Percentiles rank a stretch among this genome's conserved stretches.
These are phyloP conservation scores for Oryza officinalis DNA, from an alignment of 176 grass and related monocot species.

Conservation along the genomic window DNA sequence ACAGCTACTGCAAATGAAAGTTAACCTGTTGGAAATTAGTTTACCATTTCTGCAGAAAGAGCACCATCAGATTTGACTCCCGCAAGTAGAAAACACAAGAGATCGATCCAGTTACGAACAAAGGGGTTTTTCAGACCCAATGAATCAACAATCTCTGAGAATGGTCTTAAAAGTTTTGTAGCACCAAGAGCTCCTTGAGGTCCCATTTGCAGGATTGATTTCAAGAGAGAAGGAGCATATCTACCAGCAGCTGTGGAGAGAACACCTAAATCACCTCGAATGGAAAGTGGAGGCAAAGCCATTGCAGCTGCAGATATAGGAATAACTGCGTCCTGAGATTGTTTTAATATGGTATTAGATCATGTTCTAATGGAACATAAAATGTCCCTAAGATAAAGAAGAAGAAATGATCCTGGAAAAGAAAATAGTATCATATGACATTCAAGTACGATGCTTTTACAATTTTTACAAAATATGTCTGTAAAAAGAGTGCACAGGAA, in stretches of 20 bases:
- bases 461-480: background rate
- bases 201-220: constrained; percentile 96
- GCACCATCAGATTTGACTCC: constrained; percentile 90
- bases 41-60: constrained; percentile 95
- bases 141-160: constrained; percentile 84
- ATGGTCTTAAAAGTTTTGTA: constrained; percentile 86
- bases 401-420: background rate
- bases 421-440: background rate
- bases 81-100: constrained; percentile 93
- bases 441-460: background rate
- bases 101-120: constrained; percentile 89
- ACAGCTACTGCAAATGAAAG: constrained; percentile 16
- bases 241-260: constrained; percentile 72
- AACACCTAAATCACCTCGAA: constrained; percentile 78
- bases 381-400: background rate
- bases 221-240: constrained; percentile 87
- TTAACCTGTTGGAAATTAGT: constrained; percentile 30
- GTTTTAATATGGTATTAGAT: constrained; percentile 38
- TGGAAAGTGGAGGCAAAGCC: constrained; percentile 94
- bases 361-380: background rate
- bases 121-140: constrained; percentile 79
- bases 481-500: background rate
- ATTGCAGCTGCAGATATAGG: constrained; percentile 90
- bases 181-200: constrained; percentile 76
- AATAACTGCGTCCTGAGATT: constrained; percentile 75